Evolutionary conservation across 108 stramenopile genomes (phyloP).

Genomic region (Cyclotella baltica): DNA sequence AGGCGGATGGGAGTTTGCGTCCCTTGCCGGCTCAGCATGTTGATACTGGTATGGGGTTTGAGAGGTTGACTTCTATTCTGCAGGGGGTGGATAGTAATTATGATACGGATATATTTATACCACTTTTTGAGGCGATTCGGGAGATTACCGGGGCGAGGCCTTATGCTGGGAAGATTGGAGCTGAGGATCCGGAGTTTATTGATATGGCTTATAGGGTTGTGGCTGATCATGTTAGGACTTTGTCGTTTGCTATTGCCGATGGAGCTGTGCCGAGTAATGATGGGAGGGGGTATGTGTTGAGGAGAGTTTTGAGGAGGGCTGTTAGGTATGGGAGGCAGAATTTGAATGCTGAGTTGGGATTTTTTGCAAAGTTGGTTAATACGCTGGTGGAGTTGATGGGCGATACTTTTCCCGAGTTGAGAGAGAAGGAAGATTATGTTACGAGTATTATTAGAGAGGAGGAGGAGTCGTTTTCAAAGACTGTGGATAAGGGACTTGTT

Average conservation of each 20-base stretch:
- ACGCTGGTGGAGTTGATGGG: constrained; percentile 90
- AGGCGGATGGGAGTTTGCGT: constrained; percentile 86
- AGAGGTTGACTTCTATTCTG: constrained; percentile 94
- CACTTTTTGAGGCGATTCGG: constrained; percentile 95
- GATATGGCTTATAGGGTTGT: constrained; percentile 99
- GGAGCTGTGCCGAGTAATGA: constrained; percentile 98
- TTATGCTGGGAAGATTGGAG: constrained; percentile 93
- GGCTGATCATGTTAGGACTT: constrained; percentile 98
- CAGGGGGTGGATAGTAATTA: constrained; percentile 97
- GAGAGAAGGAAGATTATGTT: constrained; percentile 81
- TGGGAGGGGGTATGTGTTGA: constrained; percentile 97
- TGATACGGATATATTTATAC: constrained; percentile 98
- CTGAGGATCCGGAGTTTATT: constrained; percentile 86
- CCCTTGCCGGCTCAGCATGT: constrained; percentile 96
- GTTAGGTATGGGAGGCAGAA: constrained; percentile 97
- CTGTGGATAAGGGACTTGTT: constrained; percentile 94
- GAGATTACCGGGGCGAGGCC: constrained; percentile 83
- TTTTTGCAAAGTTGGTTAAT: constrained; percentile 93
- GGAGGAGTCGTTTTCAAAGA: constrained; percentile 95
- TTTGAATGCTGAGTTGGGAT: constrained; percentile 93
- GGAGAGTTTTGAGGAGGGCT: constrained; percentile 96
- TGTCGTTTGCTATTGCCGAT: constrained; percentile 98
- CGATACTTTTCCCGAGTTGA: constrained; percentile 93
- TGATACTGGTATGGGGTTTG: constrained; percentile 99
- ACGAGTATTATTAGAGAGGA: constrained; percentile 91